These are phyloP conservation scores for Erodium moschatum DNA, from an alignment of 441 rosid species.

Conservation along the genomic window DNA sequence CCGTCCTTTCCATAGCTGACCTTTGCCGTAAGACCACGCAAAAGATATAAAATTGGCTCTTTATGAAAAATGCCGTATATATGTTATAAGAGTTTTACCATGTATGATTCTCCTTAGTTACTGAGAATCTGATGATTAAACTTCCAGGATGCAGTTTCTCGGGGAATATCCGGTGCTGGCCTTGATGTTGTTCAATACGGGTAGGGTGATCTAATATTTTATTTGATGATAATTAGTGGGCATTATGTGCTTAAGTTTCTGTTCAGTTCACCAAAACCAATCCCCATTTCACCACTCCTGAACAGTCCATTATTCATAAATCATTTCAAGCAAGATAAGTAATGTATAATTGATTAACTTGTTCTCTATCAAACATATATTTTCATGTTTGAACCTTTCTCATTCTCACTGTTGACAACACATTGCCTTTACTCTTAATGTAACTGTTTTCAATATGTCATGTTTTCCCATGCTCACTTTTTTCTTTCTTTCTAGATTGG, in stretches of 20 bases:
- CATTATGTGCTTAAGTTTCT: slow-evolving; percentile 3
- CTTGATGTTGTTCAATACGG: slow-evolving; percentile 80
- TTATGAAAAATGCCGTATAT: neutral
- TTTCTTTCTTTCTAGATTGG: slow-evolving; percentile 40
- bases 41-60: neutral
- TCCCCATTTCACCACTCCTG: neutral
- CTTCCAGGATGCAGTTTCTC: slow-evolving; percentile 80
- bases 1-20: slow-evolving; percentile 1
- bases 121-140: slow-evolving; percentile 16
- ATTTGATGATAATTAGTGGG: slow-evolving; percentile 10
- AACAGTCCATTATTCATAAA: neutral
- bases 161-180: slow-evolving; percentile 66
- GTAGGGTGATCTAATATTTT: slow-evolving; percentile 30
- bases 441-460: neutral
- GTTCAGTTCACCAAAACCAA: slow-evolving; percentile 10
- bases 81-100: neutral
- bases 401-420: neutral
- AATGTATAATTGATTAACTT: slow-evolving; percentile 1
- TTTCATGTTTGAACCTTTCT: neutral
- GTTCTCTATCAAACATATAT: neutral
- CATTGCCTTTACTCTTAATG: neutral
- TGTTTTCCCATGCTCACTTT: neutral
- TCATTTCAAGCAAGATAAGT: slow-evolving; percentile 7
- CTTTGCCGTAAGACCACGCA: neutral
- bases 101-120: neutral